phyloP scores from a whole-genome alignment of 306 rosid genomes.

The Inga oerstediana region DNA sequence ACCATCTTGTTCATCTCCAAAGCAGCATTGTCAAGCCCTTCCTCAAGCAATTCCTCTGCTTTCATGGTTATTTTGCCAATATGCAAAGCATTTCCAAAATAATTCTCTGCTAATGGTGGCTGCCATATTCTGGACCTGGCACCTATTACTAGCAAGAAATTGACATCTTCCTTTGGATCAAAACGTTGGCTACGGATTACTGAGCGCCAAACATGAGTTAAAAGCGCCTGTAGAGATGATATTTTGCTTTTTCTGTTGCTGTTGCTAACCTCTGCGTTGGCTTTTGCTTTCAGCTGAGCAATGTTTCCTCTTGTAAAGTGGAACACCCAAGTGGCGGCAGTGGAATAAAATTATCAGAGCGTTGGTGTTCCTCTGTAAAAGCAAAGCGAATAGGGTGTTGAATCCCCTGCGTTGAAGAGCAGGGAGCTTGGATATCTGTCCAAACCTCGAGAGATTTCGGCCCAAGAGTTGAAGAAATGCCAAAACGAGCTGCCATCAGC shows the following conservation, averaged over 20 bases:
- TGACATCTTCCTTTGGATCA: slow-evolving; percentile 7
- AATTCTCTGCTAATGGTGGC: neutral
- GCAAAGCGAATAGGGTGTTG: slow-evolving; percentile 15
- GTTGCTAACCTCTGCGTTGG: slow-evolving; percentile 29
- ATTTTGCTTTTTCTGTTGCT: slow-evolving; percentile 13
- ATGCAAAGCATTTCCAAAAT: neutral
- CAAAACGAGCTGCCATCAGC: slow-evolving; percentile 33
- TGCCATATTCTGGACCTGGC: slow-evolving; percentile 20
- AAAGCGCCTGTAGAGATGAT: slow-evolving; percentile 54
- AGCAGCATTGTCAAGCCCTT: slow-evolving; percentile 41
- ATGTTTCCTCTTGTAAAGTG: slow-evolving; percentile 39
- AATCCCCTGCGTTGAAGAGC: neutral
- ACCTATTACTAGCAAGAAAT: neutral
- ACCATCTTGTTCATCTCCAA: slow-evolving; percentile 45
- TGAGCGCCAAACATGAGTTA: slow-evolving; percentile 43
- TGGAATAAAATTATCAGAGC: neutral
- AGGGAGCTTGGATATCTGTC: neutral
- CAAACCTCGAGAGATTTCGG: slow-evolving; percentile 15
- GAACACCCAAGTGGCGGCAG: slow-evolving; percentile 6
- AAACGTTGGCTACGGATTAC: slow-evolving; percentile 20
- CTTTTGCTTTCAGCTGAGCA: slow-evolving; percentile 40
- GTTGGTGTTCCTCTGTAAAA: neutral
- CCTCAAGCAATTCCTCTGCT: slow-evolving; percentile 31
- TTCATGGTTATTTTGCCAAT: neutral
- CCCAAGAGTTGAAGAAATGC: slow-evolving; percentile 43